Evolutionary conservation across 108 stramenopile genomes (phyloP), one percentile per base, ranked within the genome.

Genomic region (Poteriospumella lacustris): DNA sequence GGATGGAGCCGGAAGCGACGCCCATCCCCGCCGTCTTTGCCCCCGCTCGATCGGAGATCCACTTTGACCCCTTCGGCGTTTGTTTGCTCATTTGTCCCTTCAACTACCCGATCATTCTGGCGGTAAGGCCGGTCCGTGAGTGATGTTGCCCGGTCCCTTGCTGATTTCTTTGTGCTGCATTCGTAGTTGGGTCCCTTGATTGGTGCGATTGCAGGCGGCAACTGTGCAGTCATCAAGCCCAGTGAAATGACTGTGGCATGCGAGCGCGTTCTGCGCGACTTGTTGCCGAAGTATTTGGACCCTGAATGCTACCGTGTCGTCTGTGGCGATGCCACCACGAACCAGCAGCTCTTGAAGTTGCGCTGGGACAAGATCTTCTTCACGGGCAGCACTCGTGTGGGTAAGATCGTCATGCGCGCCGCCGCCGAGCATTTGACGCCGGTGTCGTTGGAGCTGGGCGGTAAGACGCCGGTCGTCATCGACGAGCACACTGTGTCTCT

Each of bases 401-500:
- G 67, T 2, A 77, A 64, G 47, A 92, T 95, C 28, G 87, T 97
- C 26, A 83, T 87, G 39, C 59, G 58, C 44, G 90, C 91, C 0
- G 90, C 92, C 1, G 93, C 93, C 26, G 85, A 87, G 80, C 89
- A 92, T 36, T 68, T 95, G 72, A 93, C 94, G 0, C 96, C 96
- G 33, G 84, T 83, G 15, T 42, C 91, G 0, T 79, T 97, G 34
- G 96, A 97, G 81, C 85, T 95, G n/a, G 96, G 96, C 15, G 96
- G 96, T 12, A 94, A 97, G 86, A 83, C 80, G 47, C 93, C 94
- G 3, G 60, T 72, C 56, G 80, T 89, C 41, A 80, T 93, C 1
- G 86, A 34, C 34, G 44, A 76, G 76, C 56, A 70, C 26, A 44
- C 88, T 1, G 64, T 89, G 3, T 19, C 15, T 68, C 19, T 94